A percentile compares a stretch with the other conserved stretches of the same genome.
phyloP scores from a whole-genome alignment of 2,329 filamentous ascomycete genomes.

The Penicillium sp. region DNA sequence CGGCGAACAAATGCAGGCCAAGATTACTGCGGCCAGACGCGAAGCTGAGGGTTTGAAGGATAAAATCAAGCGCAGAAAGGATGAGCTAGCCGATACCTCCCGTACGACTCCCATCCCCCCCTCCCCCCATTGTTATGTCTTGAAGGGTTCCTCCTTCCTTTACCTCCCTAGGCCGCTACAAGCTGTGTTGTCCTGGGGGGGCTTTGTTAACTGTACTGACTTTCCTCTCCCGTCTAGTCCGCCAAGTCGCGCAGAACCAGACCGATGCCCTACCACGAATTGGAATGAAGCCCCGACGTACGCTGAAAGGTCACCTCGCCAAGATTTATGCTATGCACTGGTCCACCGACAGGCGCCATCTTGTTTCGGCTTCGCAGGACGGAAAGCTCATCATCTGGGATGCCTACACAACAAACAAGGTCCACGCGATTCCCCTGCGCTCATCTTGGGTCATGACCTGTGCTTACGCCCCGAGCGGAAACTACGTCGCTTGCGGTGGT shows the following conservation, averaged over 20 bases:
- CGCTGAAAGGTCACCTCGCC: conserved; percentile 91
- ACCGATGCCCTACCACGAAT: conserved; percentile 88
- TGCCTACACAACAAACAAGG: conserved; percentile 98
- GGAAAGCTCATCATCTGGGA: conserved; percentile 99
- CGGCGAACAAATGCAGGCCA: conserved; percentile 69
- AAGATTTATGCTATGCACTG: conserved; percentile 99
- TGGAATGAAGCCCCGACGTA: conserved; percentile 94
- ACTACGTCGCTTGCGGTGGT: conserved; percentile 96
- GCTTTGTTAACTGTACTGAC: conserved; percentile 5
- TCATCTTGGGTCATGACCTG: conserved; percentile 99
- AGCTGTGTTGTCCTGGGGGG: background rate
- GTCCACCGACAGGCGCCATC: conserved; percentile 94
- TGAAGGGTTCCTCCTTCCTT: background rate
- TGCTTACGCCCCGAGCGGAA: conserved; percentile 94
- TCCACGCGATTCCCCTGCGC: conserved; percentile 91
- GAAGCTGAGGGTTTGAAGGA: conserved; percentile 97
- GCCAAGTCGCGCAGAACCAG: conserved; percentile 81
- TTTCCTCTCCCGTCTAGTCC: conserved; percentile 52
- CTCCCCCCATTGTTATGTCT: conserved; percentile 10
- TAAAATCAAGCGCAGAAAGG: conserved; percentile 99
- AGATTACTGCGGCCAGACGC: conserved; percentile 82
- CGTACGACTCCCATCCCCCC: conserved; percentile 54
- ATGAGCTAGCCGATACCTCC: conserved; percentile 95
- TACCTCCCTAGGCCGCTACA: background rate
- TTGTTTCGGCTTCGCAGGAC: conserved; percentile 95